These are phyloP conservation scores for Urochloa ruziziensis DNA, from an alignment of 176 grass and related monocot species.

Conservation along the genomic window DNA sequence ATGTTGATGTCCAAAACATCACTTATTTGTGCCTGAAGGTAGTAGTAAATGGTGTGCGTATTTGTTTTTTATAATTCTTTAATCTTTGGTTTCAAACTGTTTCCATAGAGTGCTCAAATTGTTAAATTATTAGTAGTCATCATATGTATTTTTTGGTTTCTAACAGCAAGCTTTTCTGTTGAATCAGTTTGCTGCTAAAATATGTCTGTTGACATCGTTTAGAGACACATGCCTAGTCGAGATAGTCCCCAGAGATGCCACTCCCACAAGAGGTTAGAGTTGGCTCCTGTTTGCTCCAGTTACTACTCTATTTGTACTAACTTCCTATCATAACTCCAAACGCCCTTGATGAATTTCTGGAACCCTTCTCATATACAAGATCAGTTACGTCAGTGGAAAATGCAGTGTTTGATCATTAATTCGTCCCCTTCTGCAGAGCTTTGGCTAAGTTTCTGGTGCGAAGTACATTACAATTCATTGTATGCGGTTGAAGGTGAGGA, in stretches of 20 bases:
- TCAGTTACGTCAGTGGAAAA: not conserved
- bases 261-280: conserved; percentile 79
- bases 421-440: conserved; percentile 61
- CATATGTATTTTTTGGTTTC: not conserved
- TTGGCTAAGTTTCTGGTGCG: conserved; percentile 98
- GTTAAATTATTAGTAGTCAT: conserved; percentile 1
- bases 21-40: not conserved
- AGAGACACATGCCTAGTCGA: conserved; percentile 94
- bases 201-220: conserved; percentile 90
- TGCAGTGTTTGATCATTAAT: conserved; percentile 12
- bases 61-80: conserved; percentile 10
- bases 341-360: not conserved
- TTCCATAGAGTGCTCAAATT: not conserved
- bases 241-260: conserved; percentile 73
- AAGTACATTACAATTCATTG: conserved; percentile 98
- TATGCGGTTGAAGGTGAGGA: conserved; percentile 86
- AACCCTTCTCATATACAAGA: not conserved
- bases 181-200: conserved; percentile 84
- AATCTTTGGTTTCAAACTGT: not conserved
- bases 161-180: conserved; percentile 29
- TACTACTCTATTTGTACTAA: not conserved
- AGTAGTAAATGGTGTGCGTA: not conserved
- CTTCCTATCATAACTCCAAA: not conserved
- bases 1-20: not conserved
- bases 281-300: conserved; percentile 1